phyloP scores from a whole-genome alignment of 176 grass and related monocot species.

The Avena sativa region DNA sequence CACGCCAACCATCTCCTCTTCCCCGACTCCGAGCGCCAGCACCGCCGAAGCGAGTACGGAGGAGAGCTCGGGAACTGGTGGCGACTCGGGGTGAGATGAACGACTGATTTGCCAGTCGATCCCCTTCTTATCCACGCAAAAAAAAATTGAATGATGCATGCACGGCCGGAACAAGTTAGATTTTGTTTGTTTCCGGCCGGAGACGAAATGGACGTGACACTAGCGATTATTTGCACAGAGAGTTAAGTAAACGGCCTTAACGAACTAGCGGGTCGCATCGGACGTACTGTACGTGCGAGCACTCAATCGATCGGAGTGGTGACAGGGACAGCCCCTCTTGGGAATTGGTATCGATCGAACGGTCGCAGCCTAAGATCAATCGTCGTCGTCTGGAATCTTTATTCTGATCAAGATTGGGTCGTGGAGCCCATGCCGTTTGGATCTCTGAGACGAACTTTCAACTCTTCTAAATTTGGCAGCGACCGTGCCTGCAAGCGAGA shows the following conservation, averaged over 20 bases:
- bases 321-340: not conserved
- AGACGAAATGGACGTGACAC: not conserved
- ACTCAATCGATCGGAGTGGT: not conserved
- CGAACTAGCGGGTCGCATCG: not conserved
- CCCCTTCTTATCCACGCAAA: too few relatives aligned
- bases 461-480: not conserved
- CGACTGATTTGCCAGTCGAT: too few relatives aligned
- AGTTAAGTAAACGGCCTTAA: not conserved
- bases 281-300: not conserved
- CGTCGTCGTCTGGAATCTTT: not conserved
- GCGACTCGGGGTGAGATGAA: too few relatives aligned
- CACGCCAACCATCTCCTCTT: too few relatives aligned
- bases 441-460: not conserved
- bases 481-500: not conserved
- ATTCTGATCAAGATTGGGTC: not conserved
- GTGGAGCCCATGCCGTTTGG: conserved; percentile 6
- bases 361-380: not conserved
- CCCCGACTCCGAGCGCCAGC: too few relatives aligned
- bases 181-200: not conserved
- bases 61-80: too few relatives aligned
- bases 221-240: not conserved
- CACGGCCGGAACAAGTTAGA: not conserved
- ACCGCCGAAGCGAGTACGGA: too few relatives aligned
- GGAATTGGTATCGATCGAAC: not conserved
- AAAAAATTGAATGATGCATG: not conserved